These are phyloP conservation scores for Angomonas deanei DNA, from an alignment of 208 protist species.

Conservation along the genomic window DNA sequence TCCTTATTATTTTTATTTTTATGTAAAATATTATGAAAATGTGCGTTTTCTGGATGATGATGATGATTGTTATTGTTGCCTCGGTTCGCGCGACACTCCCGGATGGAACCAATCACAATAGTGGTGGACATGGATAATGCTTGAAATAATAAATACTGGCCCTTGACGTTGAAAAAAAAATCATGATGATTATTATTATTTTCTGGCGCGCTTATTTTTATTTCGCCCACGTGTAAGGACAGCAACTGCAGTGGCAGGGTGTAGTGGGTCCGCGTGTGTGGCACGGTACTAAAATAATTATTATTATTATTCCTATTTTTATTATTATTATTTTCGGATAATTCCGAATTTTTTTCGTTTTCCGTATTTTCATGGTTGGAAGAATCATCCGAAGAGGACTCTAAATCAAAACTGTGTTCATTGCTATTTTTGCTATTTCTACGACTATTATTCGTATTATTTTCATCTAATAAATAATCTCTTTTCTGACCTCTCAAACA, in stretches of 20 bases:
- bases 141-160: conserved; percentile 35
- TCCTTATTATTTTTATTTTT: background rate
- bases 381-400: too few species aligned
- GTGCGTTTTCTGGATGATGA: background rate
- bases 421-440: background rate
- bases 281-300: background rate
- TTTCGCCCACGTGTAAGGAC: background rate
- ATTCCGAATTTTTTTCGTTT: conserved; percentile 29
- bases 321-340: conserved; percentile 1
- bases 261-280: background rate
- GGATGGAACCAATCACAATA: conserved; percentile 50
- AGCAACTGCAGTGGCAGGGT: background rate
- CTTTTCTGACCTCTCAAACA: conserved; percentile 49
- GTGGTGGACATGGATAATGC: conserved; percentile 45
- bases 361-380: too few species aligned
- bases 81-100: conserved; percentile 50
- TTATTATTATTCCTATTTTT: background rate
- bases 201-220: background rate
- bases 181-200: background rate
- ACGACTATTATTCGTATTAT: background rate
- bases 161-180: conserved; percentile 5
- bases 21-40: background rate
- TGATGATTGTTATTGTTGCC: conserved; percentile 46
- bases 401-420: too few species aligned
- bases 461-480: conserved; percentile 22